Evolutionary conservation across 805 yeast species (phyloP).

Genomic region (Teunomyces lycoperdinae): DNA sequence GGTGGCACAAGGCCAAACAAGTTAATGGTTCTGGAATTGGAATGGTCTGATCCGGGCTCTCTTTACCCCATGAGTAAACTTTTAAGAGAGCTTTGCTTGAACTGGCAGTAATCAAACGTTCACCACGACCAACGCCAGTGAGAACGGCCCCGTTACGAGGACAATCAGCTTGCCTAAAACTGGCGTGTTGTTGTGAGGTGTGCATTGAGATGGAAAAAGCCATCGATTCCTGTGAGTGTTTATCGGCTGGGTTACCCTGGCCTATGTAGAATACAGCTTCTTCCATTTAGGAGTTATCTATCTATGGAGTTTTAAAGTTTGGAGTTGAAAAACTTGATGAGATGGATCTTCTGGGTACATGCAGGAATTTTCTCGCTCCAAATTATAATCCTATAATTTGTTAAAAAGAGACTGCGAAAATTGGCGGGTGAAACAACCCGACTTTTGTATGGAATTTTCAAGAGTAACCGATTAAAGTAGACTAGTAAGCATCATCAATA

Average conservation of each 20-base stretch:
- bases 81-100: conserved; percentile 71
- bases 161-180: conserved; percentile 53
- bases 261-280: conserved; percentile 49
- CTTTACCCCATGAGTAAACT: conserved; percentile 68
- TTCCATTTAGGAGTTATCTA: conserved; percentile 35
- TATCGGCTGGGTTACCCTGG: conserved; percentile 43
- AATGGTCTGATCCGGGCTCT: conserved; percentile 71
- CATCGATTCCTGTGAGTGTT: conserved; percentile 41
- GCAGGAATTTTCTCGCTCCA: neutral
- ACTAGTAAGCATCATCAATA: too few relatives aligned
- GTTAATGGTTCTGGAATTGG: conserved; percentile 80
- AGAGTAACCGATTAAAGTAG: too few relatives aligned
- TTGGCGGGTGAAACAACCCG: too few relatives aligned
- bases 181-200: conserved; percentile 45
- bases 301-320: too few relatives aligned
- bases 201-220: conserved; percentile 45
- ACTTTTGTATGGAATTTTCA: too few relatives aligned
- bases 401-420: too few relatives aligned
- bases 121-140: conserved; percentile 47
- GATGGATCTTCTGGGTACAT: neutral
- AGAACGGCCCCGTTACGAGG: conserved; percentile 44
- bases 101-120: conserved; percentile 61
- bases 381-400: too few relatives aligned
- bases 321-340: conserved; percentile 4
- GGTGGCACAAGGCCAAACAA: conserved; percentile 48